These are phyloP conservation scores for Sinapis alba DNA, from an alignment of 441 rosid species.

Conservation along the genomic window DNA sequence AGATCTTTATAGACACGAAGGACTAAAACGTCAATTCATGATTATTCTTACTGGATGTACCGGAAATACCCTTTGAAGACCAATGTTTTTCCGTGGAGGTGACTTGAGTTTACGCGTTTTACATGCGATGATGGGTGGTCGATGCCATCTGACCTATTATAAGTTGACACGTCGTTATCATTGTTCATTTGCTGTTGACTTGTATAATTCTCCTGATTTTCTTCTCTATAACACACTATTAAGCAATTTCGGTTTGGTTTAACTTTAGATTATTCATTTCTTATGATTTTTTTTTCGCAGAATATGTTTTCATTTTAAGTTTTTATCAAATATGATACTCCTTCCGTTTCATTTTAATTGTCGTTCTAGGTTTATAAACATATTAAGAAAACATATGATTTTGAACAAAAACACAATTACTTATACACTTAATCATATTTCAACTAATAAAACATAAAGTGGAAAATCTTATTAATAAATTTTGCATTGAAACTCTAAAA, in stretches of 20 bases:
- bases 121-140: constrained; percentile 1
- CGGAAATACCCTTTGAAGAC: not conserved
- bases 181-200: not conserved
- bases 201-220: not conserved
- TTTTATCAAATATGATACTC: not conserved
- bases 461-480: no score
- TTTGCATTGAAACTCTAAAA: no score
- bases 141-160: constrained; percentile 18
- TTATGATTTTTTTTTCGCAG: not conserved
- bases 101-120: not conserved
- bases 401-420: no score
- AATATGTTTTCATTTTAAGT: not conserved
- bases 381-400: no score
- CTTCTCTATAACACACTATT: not conserved
- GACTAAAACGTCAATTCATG: not conserved
- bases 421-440: no score
- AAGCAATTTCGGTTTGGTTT: not conserved
- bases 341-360: no score
- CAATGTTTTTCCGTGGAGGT: not conserved
- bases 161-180: not conserved
- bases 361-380: no score
- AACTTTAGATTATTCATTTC: not conserved
- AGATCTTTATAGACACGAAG: not conserved
- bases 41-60: not conserved
- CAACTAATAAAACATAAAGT: no score